Evolutionary conservation across 2,329 filamentous ascomycete genomes (phyloP).

Genomic region (Aspergillus candidus): DNA sequence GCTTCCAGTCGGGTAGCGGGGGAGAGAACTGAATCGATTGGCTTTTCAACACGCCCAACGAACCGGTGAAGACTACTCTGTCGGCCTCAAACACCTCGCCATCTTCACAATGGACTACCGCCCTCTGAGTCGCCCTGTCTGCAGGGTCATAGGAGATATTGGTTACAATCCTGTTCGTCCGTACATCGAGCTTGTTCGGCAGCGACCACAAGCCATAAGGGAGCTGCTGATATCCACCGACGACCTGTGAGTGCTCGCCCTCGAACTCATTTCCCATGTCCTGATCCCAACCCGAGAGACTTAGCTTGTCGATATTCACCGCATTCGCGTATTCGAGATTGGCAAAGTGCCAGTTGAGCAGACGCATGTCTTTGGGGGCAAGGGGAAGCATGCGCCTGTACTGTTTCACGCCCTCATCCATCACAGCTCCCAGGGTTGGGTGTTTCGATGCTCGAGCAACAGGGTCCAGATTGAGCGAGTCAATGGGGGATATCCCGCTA

Average conservation of each 20-base stretch:
- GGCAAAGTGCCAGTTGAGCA: conserved; percentile 97
- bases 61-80: conserved; percentile 81
- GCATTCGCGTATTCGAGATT: conserved; percentile 98
- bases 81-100: conserved; percentile 77
- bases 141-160: conserved; percentile 60
- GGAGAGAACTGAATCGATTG: conserved; percentile 78
- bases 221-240: conserved; percentile 89
- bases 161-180: conserved; percentile 65
- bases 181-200: conserved; percentile 70
- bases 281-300: conserved; percentile 89
- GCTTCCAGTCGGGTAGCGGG: conserved; percentile 80
- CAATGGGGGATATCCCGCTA: conserved; percentile 54
- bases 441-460: conserved; percentile 55
- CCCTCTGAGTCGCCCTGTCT: conserved; percentile 39
- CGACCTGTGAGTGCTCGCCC: conserved; percentile 84
- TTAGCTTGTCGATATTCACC: conserved; percentile 77
- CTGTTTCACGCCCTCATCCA: conserved; percentile 85
- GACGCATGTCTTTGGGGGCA: conserved; percentile 75
- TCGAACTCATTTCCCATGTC: conserved; percentile 98
- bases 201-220: conserved; percentile 77
- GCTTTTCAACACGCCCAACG: conserved; percentile 83
- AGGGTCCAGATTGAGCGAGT: conserved; percentile 65
- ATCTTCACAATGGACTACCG: conserved; percentile 67
- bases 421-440: conserved; percentile 80
- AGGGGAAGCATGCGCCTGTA: conserved; percentile 79